phyloP scores from a whole-genome alignment of 1,284 basidiomycete species.

The Coniophora puteana region DNA sequence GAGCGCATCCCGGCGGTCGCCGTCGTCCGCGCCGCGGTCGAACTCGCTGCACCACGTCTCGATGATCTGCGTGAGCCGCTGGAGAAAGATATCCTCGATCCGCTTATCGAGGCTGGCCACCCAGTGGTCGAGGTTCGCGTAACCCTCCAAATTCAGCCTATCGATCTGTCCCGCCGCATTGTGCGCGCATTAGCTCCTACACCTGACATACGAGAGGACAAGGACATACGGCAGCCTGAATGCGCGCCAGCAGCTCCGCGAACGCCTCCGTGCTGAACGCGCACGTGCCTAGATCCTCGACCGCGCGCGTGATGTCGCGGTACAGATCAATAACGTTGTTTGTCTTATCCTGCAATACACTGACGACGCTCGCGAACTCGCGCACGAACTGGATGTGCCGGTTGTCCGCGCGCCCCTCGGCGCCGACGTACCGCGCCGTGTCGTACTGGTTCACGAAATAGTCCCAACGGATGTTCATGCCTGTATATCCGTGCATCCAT shows the following conservation, averaged over 20 bases:
- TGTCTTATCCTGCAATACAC: constrained; percentile 91
- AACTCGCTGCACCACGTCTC: constrained; percentile 90
- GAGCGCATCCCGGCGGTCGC: constrained; percentile 48
- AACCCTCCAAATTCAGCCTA: constrained; percentile 92
- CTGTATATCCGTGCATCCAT: too few species aligned
- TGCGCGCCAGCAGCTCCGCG: constrained; percentile 68
- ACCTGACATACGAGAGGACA: neutral
- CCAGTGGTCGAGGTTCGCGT: constrained; percentile 97
- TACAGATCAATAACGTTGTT: constrained; percentile 91
- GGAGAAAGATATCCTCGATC: constrained; percentile 82
- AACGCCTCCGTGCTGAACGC: constrained; percentile 84
- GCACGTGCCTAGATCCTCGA: constrained; percentile 88
- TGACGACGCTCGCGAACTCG: constrained; percentile 92
- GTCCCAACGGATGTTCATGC: constrained; percentile 95
- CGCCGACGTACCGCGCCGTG: constrained; percentile 65
- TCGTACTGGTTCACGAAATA: constrained; percentile 94
- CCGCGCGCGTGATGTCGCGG: constrained; percentile 77
- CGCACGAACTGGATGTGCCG: constrained; percentile 92
- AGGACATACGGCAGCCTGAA: constrained; percentile 79
- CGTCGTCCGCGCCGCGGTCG: constrained; percentile 63
- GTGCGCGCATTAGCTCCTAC: constrained; percentile 4
- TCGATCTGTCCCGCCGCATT: constrained; percentile 62
- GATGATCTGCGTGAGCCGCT: constrained; percentile 77
- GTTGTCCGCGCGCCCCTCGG: constrained; percentile 81
- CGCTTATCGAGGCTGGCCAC: constrained; percentile 84